These are phyloP conservation scores for Malus domestica DNA, from an alignment of 306 rosid genomes.

Conservation along the genomic window ASM211411v1 NC_041805.1:14926001-14926500, in stretches of 20 bases:
- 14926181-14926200: slow-evolving; percentile 83
- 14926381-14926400: slow-evolving; percentile 87
- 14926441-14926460: slow-evolving; percentile 95
- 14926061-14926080: slow-evolving; percentile 90
- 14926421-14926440: slow-evolving; percentile 75
- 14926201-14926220: slow-evolving; percentile 19
- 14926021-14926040: slow-evolving; percentile 85
- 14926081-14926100: slow-evolving; percentile 88
- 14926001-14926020: slow-evolving; percentile 82
- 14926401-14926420: slow-evolving; percentile 64
- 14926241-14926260: neutral
- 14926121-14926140: slow-evolving; percentile 80
- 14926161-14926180: slow-evolving; percentile 90
- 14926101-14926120: slow-evolving; percentile 71
- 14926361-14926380: slow-evolving; percentile 87
- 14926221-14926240: neutral
- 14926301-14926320: slow-evolving; percentile 66
- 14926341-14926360: slow-evolving; percentile 76
- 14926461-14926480: slow-evolving; percentile 20
- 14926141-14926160: slow-evolving; percentile 81
- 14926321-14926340: slow-evolving; percentile 88
- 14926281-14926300: slow-evolving; percentile 75
- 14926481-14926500: slow-evolving; percentile 4
- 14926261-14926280: slow-evolving; percentile 30
- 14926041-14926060: slow-evolving; percentile 97